Conservation (phyloP, 768 basidiomycete species). For the Pleurotus citrinopileatus region DNA sequence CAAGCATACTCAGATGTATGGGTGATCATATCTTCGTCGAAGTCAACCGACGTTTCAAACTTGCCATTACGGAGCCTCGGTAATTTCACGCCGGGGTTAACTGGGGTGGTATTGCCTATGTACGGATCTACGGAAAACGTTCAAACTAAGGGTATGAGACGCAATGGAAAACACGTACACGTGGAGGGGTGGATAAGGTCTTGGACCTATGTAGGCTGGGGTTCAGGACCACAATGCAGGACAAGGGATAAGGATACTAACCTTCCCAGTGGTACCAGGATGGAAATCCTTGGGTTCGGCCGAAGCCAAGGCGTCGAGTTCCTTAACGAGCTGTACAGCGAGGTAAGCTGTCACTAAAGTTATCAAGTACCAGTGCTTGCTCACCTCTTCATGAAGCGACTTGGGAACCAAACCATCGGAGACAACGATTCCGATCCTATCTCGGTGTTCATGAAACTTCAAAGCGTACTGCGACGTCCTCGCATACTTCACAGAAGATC, state of each 20-base stretch:
- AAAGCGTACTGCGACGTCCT: not conserved
- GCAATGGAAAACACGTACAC: conserved; percentile 8
- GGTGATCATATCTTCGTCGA: not conserved
- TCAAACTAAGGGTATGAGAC: not conserved
- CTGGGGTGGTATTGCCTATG: not conserved
- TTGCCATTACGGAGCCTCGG: not conserved
- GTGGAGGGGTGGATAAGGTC: conserved; percentile 17
- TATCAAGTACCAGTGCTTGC: not conserved
- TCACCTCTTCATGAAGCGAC: conserved; percentile 14
- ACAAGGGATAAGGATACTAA: not conserved
- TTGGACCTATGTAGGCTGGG: conserved; percentile 15
- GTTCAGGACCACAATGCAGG: not conserved
- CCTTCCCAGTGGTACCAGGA: conserved; percentile 15
- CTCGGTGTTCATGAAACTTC: not conserved
- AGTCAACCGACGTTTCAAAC: not conserved
- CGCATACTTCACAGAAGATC: not conserved
- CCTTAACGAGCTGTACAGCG: conserved; percentile 10
- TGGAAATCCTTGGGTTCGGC: conserved; percentile 16
- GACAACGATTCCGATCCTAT: conserved; percentile 6
- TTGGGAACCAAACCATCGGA: conserved; percentile 13
- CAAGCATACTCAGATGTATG: conserved; percentile 13
- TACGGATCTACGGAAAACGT: conserved; percentile 12
- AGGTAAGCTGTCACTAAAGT: no score
- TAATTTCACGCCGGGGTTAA: not conserved
- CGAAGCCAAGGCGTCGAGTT: conserved; percentile 14